phyloP scores from a whole-genome alignment of 2,329 filamentous ascomycete genomes.

The Parastagonospora avenae region DNA sequence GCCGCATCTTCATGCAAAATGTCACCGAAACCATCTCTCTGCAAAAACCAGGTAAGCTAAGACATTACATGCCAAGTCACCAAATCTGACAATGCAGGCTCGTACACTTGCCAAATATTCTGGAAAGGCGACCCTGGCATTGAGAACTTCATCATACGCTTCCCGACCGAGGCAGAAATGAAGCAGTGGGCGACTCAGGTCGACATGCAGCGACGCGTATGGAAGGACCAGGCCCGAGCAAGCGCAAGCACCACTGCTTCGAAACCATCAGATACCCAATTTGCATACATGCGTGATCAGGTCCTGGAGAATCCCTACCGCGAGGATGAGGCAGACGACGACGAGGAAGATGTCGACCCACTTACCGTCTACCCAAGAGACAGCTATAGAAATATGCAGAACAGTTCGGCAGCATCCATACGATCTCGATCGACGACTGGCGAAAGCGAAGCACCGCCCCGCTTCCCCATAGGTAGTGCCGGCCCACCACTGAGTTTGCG shows the following conservation, averaged over 20 bases:
- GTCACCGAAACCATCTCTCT: constrained; percentile 92
- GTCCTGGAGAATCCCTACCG: constrained; percentile 83
- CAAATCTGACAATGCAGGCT: constrained; percentile 60
- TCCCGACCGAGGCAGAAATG: constrained; percentile 88
- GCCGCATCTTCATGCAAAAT: constrained; percentile 98
- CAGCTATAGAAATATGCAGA: constrained; percentile 64
- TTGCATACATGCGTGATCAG: constrained; percentile 77
- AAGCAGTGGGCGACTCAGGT: constrained; percentile 88
- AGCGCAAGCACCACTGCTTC: constrained; percentile 54
- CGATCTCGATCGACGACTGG: constrained; percentile 77
- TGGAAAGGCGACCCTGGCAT: constrained; percentile 97
- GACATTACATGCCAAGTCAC: not conserved
- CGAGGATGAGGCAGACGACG: constrained; percentile 62
- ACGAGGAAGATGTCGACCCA: constrained; percentile 54
- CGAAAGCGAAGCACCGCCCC: constrained; percentile 71
- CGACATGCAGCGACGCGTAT: constrained; percentile 70
- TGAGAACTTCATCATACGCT: constrained; percentile 95
- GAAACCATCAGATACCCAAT: constrained; percentile 70
- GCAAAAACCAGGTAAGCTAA: constrained; percentile 73
- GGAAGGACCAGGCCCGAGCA: constrained; percentile 58
- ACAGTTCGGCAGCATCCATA: constrained; percentile 75
- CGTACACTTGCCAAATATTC: constrained; percentile 95
- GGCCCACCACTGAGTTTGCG: constrained; percentile 69
- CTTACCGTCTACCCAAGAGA: constrained; percentile 46
- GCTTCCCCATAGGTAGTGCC: constrained; percentile 69